Evolutionary conservation across 1,284 basidiomycete species (phyloP).

Genomic region (Caloboletus firmus): DNA sequence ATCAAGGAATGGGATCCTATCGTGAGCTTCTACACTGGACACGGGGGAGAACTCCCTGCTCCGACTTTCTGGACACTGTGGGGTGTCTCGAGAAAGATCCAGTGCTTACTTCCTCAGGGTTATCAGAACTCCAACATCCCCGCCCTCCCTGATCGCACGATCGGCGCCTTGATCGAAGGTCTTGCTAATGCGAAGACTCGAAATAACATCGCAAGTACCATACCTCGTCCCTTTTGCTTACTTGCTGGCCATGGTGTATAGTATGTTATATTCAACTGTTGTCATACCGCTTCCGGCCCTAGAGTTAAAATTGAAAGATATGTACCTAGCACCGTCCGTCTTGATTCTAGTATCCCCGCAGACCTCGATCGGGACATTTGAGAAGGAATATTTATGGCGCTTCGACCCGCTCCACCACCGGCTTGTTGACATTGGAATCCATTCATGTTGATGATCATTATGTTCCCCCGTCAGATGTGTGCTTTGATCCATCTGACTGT

Average conservation of each 20-base stretch:
- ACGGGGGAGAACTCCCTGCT: conserved; percentile 51
- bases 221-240: background rate
- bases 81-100: conserved; percentile 40
- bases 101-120: conserved; percentile 59
- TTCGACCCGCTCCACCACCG: no score
- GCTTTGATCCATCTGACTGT: no score
- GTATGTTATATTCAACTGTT: conserved; percentile 60
- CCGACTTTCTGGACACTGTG: conserved; percentile 48
- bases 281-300: conserved; percentile 48
- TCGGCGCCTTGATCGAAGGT: conserved; percentile 52
- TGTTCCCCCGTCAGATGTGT: no score
- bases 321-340: conserved; percentile 43
- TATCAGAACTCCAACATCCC: conserved; percentile 42
- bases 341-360: conserved; percentile 47
- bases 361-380: conserved; percentile 53
- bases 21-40: conserved; percentile 63
- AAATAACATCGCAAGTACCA: conserved; percentile 46
- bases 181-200: conserved; percentile 54
- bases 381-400: no score
- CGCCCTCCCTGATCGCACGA: conserved; percentile 53
- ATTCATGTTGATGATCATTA: no score
- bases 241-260: background rate
- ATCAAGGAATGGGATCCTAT: conserved; percentile 59
- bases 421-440: no score
- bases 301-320: conserved; percentile 35